Evolutionary conservation across 176 grass and related monocot species (phyloP).

Genomic region (Carex myosuroides): DNA sequence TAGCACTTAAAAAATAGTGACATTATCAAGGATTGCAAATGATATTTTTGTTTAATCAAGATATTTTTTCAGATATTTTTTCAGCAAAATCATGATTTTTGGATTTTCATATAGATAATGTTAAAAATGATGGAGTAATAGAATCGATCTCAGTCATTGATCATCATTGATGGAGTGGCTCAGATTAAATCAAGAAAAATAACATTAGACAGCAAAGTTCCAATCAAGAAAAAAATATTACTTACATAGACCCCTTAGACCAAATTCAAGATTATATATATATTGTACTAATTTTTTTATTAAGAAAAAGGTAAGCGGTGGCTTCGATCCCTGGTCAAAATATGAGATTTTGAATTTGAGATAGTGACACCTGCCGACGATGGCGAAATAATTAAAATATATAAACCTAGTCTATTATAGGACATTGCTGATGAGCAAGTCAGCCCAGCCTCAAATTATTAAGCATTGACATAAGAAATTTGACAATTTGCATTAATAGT

Average conservation of each 20-base stretch:
- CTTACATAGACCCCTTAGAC: not conserved
- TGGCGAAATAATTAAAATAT: not conserved
- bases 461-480: not conserved
- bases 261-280: not conserved
- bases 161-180: no score
- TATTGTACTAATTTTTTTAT: not conserved
- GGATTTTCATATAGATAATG: no score
- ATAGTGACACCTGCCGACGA: not conserved
- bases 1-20: not conserved
- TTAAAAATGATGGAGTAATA: no score
- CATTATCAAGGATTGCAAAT: not conserved
- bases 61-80: not conserved
- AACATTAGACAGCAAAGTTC: no score
- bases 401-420: not conserved
- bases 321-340: conserved; percentile 1
- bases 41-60: no score
- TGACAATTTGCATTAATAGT: not conserved
- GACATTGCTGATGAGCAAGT: not conserved
- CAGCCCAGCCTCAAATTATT: not conserved
- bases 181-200: no score
- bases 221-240: no score
- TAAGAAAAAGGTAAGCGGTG: not conserved
- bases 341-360: conserved; percentile 10
- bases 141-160: no score
- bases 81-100: no score